These are phyloP conservation scores for Penicillium sp. DNA, from an alignment of 2,329 filamentous ascomycete genomes.

Conservation along the genomic window DNA sequence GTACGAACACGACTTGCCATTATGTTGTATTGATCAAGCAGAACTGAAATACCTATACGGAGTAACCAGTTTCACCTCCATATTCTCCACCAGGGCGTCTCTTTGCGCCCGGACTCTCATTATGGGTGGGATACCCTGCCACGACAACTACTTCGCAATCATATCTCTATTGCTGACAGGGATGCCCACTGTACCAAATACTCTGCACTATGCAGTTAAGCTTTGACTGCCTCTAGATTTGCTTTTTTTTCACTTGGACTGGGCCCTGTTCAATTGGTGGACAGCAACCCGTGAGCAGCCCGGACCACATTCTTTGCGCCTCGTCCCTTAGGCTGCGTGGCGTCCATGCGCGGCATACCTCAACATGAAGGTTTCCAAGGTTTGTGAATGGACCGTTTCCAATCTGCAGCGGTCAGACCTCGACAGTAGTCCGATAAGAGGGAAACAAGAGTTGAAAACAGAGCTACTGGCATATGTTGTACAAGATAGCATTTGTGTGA, in stretches of 20 bases:
- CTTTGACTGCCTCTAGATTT: not conserved
- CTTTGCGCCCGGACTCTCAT: slow-evolving; percentile 49
- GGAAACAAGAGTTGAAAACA: not conserved
- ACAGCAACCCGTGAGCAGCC: slow-evolving; percentile 66
- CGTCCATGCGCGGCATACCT: slow-evolving; percentile 85
- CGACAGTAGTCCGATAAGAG: not conserved
- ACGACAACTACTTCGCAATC: slow-evolving; percentile 19
- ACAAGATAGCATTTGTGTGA: not conserved
- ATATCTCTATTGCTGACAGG: slow-evolving; percentile 51
- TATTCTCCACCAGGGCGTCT: slow-evolving; percentile 54
- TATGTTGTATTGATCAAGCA: slow-evolving; percentile 19
- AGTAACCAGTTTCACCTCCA: slow-evolving; percentile 48
- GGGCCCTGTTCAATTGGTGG: slow-evolving; percentile 63
- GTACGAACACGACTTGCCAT: not conserved
- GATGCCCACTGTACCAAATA: slow-evolving; percentile 56
- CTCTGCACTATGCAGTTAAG: not conserved
- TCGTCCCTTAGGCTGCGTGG: slow-evolving; percentile 84
- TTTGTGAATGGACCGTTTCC: slow-evolving; percentile 62
- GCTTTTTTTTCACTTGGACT: not conserved
- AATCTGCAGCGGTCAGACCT: slow-evolving; percentile 43
- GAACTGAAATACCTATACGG: slow-evolving; percentile 42
- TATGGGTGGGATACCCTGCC: slow-evolving; percentile 71
- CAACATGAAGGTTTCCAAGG: slow-evolving; percentile 61
- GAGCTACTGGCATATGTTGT: not conserved
- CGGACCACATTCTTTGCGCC: slow-evolving; percentile 69